Percentiles rank a stretch among this genome's conserved stretches.
Conservation (phyloP, 257 asterid species). For the Salvia rosmarinus region DNA sequence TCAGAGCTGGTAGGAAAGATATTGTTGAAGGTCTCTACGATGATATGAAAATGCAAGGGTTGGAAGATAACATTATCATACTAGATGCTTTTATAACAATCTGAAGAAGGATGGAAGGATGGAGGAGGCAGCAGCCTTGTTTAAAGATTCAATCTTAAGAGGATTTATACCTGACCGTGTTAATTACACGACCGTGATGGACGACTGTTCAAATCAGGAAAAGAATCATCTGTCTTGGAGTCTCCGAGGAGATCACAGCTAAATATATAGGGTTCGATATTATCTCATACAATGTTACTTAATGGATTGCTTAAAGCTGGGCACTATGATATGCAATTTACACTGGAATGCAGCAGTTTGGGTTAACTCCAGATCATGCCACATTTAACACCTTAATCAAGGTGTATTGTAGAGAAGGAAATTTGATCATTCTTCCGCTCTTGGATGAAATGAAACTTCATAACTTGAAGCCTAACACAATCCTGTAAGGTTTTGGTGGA, state of each 20-base stretch:
- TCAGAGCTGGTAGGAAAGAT: constrained; percentile 68
- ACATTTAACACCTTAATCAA: constrained; percentile 71
- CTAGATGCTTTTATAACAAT: constrained; percentile 65
- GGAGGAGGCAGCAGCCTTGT: constrained; percentile 67
- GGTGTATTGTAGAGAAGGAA: constrained; percentile 76
- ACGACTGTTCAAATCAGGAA: constrained; percentile 82
- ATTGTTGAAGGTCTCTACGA: constrained; percentile 58
- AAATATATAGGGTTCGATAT: constrained; percentile 67
- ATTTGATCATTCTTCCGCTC: constrained; percentile 54
- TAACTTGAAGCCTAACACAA: constrained; percentile 63
- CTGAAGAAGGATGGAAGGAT: constrained; percentile 63
- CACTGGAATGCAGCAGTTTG: constrained; percentile 56
- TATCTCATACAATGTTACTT: constrained; percentile 70
- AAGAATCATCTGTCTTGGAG: constrained; percentile 67
- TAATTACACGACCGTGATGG: constrained; percentile 82
- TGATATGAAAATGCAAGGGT: constrained; percentile 68
- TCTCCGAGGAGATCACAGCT: constrained; percentile 64
- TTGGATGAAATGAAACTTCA: constrained; percentile 68
- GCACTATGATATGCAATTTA: constrained; percentile 62
- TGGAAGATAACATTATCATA: constrained; percentile 58
- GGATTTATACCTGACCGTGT: constrained; percentile 76
- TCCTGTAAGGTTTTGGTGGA: constrained; percentile 64
- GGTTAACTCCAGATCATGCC: constrained; percentile 70
- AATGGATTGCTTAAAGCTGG: constrained; percentile 75
- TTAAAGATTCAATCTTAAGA: constrained; percentile 48